Evolutionary conservation across 495 filamentous ascomycete species (phyloP).

Genomic region (Hypoxylon lienhwacheense): DNA sequence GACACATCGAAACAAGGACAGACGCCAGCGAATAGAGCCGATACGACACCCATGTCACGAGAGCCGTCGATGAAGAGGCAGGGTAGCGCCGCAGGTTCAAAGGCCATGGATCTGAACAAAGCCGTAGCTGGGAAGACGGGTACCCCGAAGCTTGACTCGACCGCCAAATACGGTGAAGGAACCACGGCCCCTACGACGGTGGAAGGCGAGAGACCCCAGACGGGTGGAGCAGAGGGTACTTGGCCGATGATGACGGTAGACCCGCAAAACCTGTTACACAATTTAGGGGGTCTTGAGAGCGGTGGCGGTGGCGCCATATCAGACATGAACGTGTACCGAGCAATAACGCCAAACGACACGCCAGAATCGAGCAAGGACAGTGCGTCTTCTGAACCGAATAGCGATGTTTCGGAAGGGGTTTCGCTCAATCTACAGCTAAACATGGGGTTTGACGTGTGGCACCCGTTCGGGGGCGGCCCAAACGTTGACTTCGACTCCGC

Average conservation of each 20-base stretch:
- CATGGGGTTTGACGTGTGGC: constrained; percentile 51
- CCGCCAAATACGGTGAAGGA: constrained; percentile 25
- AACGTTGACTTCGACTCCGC: neutral
- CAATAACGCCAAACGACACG: constrained; percentile 57
- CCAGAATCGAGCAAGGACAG: constrained; percentile 59
- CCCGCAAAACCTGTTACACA: constrained; percentile 48
- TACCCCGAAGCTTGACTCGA: constrained; percentile 31
- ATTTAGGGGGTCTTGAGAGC: constrained; percentile 38
- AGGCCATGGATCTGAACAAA: constrained; percentile 28
- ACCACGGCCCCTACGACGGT: constrained; percentile 15
- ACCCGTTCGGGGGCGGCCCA: constrained; percentile 42
- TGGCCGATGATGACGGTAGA: constrained; percentile 50
- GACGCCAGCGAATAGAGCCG: constrained; percentile 43
- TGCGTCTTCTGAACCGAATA: constrained; percentile 55
- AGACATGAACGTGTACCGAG: constrained; percentile 52
- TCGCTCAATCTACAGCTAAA: constrained; percentile 40
- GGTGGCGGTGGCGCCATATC: constrained; percentile 46
- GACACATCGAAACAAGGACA: constrained; percentile 50
- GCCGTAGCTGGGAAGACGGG: constrained; percentile 34
- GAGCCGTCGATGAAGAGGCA: constrained; percentile 51
- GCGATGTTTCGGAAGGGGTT: constrained; percentile 54
- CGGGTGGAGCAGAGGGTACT: constrained; percentile 30
- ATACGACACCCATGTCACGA: constrained; percentile 51
- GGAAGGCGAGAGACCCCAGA: constrained; percentile 24
- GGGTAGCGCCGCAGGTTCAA: constrained; percentile 43